These are phyloP conservation scores for Butyriboletus loyo DNA, from an alignment of 768 basidiomycete genomes.

Conservation along the genomic window DNA sequence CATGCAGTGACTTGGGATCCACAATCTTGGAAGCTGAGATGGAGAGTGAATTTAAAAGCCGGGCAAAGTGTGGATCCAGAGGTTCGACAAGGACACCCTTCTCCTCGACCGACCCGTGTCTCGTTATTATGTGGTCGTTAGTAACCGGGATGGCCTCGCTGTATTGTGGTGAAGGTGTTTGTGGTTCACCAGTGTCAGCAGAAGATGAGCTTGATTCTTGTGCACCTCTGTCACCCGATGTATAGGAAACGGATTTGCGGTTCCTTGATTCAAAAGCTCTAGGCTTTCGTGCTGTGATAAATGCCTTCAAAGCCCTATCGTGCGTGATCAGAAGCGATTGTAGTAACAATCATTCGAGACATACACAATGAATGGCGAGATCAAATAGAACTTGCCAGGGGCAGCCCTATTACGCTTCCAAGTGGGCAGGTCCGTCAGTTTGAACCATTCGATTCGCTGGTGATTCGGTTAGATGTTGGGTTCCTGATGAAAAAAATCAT, in stretches of 20 bases:
- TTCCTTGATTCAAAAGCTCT: slow-evolving; percentile 35
- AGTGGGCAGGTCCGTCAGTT: slow-evolving; percentile 81
- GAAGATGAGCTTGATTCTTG: slow-evolving; percentile 71
- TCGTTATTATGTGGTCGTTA: slow-evolving; percentile 15
- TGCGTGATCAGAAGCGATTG: slow-evolving; percentile 1
- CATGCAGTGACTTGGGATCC: slow-evolving; percentile 8
- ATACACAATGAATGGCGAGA: slow-evolving; percentile 89
- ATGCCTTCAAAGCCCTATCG: slow-evolving; percentile 49
- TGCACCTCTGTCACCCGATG: slow-evolving; percentile 33
- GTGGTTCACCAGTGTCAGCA: slow-evolving; percentile 56
- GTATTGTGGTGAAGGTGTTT: slow-evolving; percentile 62
- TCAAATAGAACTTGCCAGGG: slow-evolving; percentile 87
- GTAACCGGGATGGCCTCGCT: slow-evolving; percentile 36
- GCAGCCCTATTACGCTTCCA: slow-evolving; percentile 78
- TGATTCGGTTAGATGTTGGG: slow-evolving; percentile 7
- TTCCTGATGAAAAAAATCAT: slow-evolving; percentile 3
- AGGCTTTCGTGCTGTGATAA: slow-evolving; percentile 63
- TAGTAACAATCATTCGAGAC: slow-evolving; percentile 20
- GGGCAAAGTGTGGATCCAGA: slow-evolving; percentile 70
- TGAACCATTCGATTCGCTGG: slow-evolving; percentile 98
- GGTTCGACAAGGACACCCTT: slow-evolving; percentile 26
- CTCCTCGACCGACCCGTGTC: slow-evolving; percentile 35
- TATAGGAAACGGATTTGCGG: slow-evolving; percentile 33
- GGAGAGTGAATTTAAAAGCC: slow-evolving; percentile 59
- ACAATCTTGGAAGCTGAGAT: slow-evolving; percentile 46